Evolutionary conservation across 768 basidiomycete species (phyloP).

Genomic region (Phanerochaete sordida): DNA sequence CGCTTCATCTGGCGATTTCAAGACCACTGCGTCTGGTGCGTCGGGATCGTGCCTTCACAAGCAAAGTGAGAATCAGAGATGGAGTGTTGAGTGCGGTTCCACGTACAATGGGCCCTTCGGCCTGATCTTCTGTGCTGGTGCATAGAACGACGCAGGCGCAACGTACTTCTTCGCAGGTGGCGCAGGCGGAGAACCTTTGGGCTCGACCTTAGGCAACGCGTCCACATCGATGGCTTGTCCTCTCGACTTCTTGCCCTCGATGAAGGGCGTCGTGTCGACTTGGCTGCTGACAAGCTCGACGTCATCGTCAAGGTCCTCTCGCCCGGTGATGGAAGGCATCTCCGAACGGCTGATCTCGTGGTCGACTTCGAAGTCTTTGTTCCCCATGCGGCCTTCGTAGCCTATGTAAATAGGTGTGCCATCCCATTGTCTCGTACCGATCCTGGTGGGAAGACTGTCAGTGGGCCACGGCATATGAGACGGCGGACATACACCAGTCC

Average conservation of each 20-base stretch:
- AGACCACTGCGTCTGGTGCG: constrained; percentile 75
- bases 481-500: constrained; percentile 57
- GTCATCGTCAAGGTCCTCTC: constrained; percentile 27
- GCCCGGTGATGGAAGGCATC: constrained; percentile 43
- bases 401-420: constrained; percentile 37
- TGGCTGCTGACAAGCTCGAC: constrained; percentile 16
- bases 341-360: constrained; percentile 44
- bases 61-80: no score
- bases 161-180: constrained; percentile 36
- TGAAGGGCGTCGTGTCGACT: constrained; percentile 4
- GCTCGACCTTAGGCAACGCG: neutral
- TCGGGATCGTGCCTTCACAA: constrained; percentile 70
- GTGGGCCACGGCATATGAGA: neutral
- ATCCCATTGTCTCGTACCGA: constrained; percentile 60
- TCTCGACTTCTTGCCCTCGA: neutral
- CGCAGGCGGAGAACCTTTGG: constrained; percentile 16
- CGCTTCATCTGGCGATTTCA: constrained; percentile 72
- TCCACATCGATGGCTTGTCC: neutral
- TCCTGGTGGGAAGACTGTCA: constrained; percentile 31
- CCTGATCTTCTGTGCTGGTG: constrained; percentile 31
- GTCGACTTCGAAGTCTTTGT: constrained; percentile 57
- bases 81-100: no score
- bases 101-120: constrained; percentile 44
- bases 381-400: constrained; percentile 45
- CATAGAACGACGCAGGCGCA: constrained; percentile 63